phyloP scores from a whole-genome alignment of 1,284 basidiomycete genomes.

The Ceraceosorus bombacis region DNA sequence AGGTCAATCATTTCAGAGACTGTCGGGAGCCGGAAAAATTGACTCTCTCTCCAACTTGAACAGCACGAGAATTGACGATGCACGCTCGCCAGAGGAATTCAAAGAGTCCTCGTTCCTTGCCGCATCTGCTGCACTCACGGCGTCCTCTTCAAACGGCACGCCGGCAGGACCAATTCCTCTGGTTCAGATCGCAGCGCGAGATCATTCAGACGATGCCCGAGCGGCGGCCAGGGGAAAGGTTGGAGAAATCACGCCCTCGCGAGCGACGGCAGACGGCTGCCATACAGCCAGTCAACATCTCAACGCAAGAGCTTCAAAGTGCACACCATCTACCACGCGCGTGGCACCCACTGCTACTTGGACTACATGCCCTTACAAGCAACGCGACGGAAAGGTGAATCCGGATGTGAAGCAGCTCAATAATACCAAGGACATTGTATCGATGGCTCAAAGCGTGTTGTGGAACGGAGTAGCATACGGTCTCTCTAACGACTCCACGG shows the following conservation, averaged over 20 bases:
- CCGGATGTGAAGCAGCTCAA: slow-evolving; percentile 59
- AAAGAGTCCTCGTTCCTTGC: too few species aligned
- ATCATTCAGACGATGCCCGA: neutral
- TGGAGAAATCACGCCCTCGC: neutral
- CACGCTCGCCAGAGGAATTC: too few species aligned
- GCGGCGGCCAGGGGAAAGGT: neutral
- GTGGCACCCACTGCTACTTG: slow-evolving; percentile 46
- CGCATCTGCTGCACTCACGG: too few species aligned
- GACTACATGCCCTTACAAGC: slow-evolving; percentile 58
- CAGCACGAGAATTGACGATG: neutral
- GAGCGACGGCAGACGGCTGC: neutral
- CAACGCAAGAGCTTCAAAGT: slow-evolving; percentile 1
- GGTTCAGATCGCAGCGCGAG: neutral
- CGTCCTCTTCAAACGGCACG: too few species aligned
- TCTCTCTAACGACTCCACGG: slow-evolving; percentile 50
- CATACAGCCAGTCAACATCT: neutral
- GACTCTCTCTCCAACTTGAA: neutral
- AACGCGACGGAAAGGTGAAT: slow-evolving; percentile 60
- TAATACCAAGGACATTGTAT: slow-evolving; percentile 56
- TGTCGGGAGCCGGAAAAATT: too few species aligned
- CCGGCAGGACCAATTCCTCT: neutral
- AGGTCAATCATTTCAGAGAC: too few species aligned
- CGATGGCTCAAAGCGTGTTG: slow-evolving; percentile 58
- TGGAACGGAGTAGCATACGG: slow-evolving; percentile 60
- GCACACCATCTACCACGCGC: slow-evolving; percentile 9